Percentiles rank a stretch among this genome's conserved stretches.
These are phyloP conservation scores for Fusarium sp. DNA, from an alignment of 2,329 filamentous ascomycete genomes.

Conservation along the genomic window DNA sequence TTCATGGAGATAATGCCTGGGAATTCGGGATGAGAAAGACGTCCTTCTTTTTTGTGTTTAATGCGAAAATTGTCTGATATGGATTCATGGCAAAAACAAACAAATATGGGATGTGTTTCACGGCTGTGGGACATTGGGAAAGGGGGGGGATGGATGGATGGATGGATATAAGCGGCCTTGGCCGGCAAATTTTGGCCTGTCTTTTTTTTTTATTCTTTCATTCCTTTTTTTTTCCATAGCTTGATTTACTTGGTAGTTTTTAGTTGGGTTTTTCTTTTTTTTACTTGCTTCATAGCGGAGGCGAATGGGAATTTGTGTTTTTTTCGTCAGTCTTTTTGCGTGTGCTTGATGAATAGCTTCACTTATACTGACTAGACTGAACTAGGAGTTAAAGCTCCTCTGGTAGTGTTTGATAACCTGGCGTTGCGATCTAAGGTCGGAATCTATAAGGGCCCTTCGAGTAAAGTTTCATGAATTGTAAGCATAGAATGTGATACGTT, in stretches of 20 bases:
- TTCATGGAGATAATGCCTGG: constrained; percentile 38
- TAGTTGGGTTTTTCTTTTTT: constrained; percentile 30
- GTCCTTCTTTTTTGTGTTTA: constrained; percentile 7
- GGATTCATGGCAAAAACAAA: constrained; percentile 3
- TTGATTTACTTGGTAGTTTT: constrained; percentile 33
- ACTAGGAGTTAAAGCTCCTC: background rate
- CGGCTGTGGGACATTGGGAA: constrained; percentile 14
- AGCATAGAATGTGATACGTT: background rate
- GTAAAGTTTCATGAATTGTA: background rate
- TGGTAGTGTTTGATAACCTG: background rate
- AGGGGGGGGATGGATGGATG: background rate
- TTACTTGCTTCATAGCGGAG: constrained; percentile 47
- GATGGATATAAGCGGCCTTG: constrained; percentile 7
- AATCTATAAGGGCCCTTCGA: fast-evolving
- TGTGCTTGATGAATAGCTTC: background rate
- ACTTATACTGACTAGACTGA: background rate
- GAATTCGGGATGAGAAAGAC: constrained; percentile 2
- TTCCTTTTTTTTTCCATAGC: constrained; percentile 35
- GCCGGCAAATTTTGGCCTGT: background rate
- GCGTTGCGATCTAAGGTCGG: background rate
- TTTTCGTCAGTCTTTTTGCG: constrained; percentile 16
- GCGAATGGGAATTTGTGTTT: constrained; percentile 43
- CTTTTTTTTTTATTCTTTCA: constrained; percentile 4
- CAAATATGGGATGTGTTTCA: constrained; percentile 7
- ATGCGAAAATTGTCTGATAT: constrained; percentile 28